A percentile compares a stretch with the other conserved stretches of the same genome.
These are phyloP conservation scores for Shiraia bambusicola DNA, from an alignment of 2,329 filamentous ascomycete genomes.

Conservation along the genomic window DNA sequence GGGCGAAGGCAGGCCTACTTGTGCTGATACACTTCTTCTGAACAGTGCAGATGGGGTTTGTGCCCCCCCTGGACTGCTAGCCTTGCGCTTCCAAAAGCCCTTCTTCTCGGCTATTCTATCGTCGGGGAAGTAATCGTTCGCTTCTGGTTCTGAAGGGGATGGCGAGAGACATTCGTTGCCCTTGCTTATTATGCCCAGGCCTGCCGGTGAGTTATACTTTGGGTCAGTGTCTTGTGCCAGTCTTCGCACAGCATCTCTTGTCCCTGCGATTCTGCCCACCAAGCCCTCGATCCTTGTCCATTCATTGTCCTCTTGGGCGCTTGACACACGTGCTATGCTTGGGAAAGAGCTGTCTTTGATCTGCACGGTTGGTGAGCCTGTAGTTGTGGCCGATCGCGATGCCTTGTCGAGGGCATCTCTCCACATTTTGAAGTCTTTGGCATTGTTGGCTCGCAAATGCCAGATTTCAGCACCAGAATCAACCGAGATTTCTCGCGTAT, in stretches of 20 bases:
- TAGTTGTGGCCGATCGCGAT: slow-evolving; percentile 54
- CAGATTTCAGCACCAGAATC: slow-evolving; percentile 97
- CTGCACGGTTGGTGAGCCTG: slow-evolving; percentile 33
- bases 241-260: slow-evolving; percentile 82
- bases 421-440: slow-evolving; percentile 86
- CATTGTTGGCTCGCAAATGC: slow-evolving; percentile 83
- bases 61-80: slow-evolving; percentile 55
- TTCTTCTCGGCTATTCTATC: slow-evolving; percentile 57
- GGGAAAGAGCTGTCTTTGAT: slow-evolving; percentile 28
- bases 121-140: slow-evolving; percentile 59
- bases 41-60: slow-evolving; percentile 47
- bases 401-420: slow-evolving; percentile 81
- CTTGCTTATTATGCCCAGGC: slow-evolving; percentile 39
- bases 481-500: slow-evolving; percentile 87
- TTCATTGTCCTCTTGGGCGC: slow-evolving; percentile 68
- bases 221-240: slow-evolving; percentile 82
- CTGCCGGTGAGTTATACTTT: slow-evolving; percentile 52
- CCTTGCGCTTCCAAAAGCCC: slow-evolving; percentile 91
- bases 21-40: slow-evolving; percentile 55
- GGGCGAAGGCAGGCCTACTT: slow-evolving; percentile 53
- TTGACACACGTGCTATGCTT: slow-evolving; percentile 19
- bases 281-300: slow-evolving; percentile 86
- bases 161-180: slow-evolving; percentile 37
- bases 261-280: slow-evolving; percentile 82
- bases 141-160: slow-evolving; percentile 48